Percentiles rank a stretch among this genome's conserved stretches.
phyloP scores from a whole-genome alignment of 2,329 filamentous ascomycete genomes.

The Neonectria ditissima region DNA sequence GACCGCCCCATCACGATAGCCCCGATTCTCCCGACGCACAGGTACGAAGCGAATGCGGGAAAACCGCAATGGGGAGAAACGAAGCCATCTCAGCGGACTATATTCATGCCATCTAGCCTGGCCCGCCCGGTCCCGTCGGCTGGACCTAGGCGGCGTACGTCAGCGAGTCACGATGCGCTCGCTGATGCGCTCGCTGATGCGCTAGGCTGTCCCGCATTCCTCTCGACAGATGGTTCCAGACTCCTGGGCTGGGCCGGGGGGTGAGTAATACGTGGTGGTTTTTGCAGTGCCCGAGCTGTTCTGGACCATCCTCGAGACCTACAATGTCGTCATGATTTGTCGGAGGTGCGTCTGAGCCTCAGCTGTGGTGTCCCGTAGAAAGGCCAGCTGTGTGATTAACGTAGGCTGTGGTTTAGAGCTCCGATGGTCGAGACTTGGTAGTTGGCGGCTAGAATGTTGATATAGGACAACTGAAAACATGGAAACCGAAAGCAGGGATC shows the following conservation, averaged over 20 bases:
- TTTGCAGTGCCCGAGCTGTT: background rate
- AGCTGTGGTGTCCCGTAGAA: too few species aligned
- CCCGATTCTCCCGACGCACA: background rate
- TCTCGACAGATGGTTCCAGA: background rate
- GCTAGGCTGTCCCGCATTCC: conserved; percentile 19
- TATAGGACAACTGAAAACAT: background rate
- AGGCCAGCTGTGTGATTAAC: background rate
- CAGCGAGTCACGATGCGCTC: background rate
- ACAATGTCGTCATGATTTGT: background rate
- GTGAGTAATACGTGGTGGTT: background rate
- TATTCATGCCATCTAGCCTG: too few species aligned
- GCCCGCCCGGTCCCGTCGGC: background rate
- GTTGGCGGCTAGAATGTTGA: background rate
- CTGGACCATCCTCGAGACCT: background rate
- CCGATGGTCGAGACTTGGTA: background rate
- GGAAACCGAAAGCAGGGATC: background rate
- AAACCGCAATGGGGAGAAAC: background rate
- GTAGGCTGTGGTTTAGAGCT: background rate
- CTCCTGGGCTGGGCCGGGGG: background rate
- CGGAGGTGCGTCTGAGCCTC: background rate
- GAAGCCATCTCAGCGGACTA: background rate
- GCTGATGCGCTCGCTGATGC: too few species aligned
- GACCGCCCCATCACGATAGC: background rate
- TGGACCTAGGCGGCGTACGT: background rate
- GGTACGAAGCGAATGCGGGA: background rate